Evolutionary conservation across 257 asterid genomes (phyloP).

Genomic region (Rauvolfia tetraphylla): DNA sequence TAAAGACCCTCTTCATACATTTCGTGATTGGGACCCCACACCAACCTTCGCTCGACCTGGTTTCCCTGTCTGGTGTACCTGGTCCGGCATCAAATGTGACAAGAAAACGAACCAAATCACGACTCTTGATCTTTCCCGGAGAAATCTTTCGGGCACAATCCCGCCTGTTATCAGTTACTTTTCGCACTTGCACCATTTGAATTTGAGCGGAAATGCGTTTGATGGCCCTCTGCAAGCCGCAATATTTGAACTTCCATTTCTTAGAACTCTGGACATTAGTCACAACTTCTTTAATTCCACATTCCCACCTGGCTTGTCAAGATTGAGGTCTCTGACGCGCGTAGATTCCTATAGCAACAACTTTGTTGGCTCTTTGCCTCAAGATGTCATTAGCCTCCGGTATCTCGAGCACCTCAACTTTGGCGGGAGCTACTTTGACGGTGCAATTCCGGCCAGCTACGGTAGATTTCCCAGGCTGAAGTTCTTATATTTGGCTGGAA

Average conservation of each 20-base stretch:
- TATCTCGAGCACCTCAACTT: conserved; percentile 78
- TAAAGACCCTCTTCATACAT: conserved; percentile 51
- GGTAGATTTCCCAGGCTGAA: conserved; percentile 46
- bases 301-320: conserved; percentile 57
- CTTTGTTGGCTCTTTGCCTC: conserved; percentile 66
- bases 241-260: conserved; percentile 53
- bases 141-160: conserved; percentile 68
- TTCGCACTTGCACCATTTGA: conserved; percentile 49
- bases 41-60: conserved; percentile 32
- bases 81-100: conserved; percentile 77
- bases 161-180: conserved; percentile 44
- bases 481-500: conserved; percentile 60
- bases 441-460: conserved; percentile 57
- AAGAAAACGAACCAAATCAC: conserved; percentile 40
- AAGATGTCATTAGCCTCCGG: conserved; percentile 39
- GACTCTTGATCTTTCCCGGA: conserved; percentile 53
- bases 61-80: conserved; percentile 62
- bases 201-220: conserved; percentile 65
- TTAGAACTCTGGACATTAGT: conserved; percentile 57
- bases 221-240: conserved; percentile 54
- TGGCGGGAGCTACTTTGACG: conserved; percentile 81
- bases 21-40: conserved; percentile 63
- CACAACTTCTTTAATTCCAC: conserved; percentile 67
- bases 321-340: conserved; percentile 44
- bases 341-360: conserved; percentile 71